phyloP scores from a whole-genome alignment of 164 flowering plant genomes.

The Hamamelis virginiana region DNA sequence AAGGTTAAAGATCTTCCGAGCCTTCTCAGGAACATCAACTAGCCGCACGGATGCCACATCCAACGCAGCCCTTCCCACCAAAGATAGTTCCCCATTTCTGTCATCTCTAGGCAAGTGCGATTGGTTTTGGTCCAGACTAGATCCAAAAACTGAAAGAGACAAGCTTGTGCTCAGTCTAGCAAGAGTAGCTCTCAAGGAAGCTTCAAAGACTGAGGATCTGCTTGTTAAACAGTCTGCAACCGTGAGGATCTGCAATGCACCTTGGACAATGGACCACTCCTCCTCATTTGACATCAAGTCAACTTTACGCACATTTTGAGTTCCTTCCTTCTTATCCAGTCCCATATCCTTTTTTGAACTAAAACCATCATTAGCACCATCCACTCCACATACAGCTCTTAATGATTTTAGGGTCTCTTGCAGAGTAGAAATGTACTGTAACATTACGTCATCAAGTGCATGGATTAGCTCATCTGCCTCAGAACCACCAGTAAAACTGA shows the following conservation, averaged over 20 bases:
- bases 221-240: conserved; percentile 93
- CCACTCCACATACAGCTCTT: conserved; percentile 87
- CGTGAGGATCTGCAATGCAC: conserved; percentile 93
- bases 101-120: conserved; percentile 41
- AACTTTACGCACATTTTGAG: conserved; percentile 48
- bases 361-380: conserved; percentile 38
- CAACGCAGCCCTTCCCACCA: conserved; percentile 74
- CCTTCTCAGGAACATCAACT: conserved; percentile 85
- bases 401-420: conserved; percentile 90
- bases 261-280: conserved; percentile 99
- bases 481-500: conserved; percentile 95
- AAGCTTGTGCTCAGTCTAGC: conserved; percentile 87
- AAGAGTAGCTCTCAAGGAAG: conserved; percentile 89
- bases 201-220: conserved; percentile 97
- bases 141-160: conserved; percentile 72
- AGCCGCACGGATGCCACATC: conserved; percentile 89
- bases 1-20: conserved; percentile 77
- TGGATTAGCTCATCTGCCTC: conserved; percentile 94
- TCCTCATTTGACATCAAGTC: conserved; percentile 86
- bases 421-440: conserved; percentile 80
- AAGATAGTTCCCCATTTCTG: conserved; percentile 44
- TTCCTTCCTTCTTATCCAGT: conserved; percentile 65
- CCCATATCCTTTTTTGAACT: conserved; percentile 71
- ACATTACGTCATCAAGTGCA: conserved; percentile 86
- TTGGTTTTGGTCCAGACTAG: conserved; percentile 63